Evolutionary conservation across 768 basidiomycete genomes (phyloP).

Genomic region (Collybiopsis confluens): DNA sequence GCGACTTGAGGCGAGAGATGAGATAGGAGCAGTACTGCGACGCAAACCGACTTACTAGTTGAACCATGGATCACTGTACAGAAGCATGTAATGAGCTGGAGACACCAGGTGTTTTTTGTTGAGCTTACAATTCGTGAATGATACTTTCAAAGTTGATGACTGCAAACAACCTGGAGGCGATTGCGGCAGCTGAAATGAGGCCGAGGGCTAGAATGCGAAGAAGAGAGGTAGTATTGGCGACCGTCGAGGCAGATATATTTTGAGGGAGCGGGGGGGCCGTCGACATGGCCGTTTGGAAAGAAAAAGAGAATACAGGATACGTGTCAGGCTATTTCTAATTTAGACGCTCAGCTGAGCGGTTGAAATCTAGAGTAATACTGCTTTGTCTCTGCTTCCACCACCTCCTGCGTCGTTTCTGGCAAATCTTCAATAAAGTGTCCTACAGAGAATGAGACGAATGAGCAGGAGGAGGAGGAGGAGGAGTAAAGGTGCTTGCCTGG

Average conservation of each 20-base stretch:
- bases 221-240: constrained; percentile 85
- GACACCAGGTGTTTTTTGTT: too few relatives aligned
- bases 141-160: constrained; percentile 99
- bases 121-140: constrained; percentile 98
- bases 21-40: constrained; percentile 4
- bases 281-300: constrained; percentile 37
- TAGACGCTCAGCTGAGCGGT: too few relatives aligned
- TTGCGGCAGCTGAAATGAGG: constrained; percentile 90
- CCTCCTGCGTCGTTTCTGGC: constrained; percentile 92
- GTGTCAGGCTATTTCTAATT: too few relatives aligned
- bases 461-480: not conserved
- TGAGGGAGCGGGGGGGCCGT: constrained; percentile 71
- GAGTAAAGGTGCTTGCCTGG: constrained; percentile 56
- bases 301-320: not conserved
- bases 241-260: constrained; percentile 63
- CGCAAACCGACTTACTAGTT: constrained; percentile 73
- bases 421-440: constrained; percentile 81
- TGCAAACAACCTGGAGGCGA: constrained; percentile 94
- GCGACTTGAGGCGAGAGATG: too few relatives aligned
- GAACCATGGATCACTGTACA: constrained; percentile 92
- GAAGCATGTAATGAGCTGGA: too few relatives aligned
- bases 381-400: constrained; percentile 82
- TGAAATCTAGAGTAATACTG: constrained; percentile 20
- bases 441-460: constrained; percentile 21
- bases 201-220: constrained; percentile 86